Base-by-base conservation (phyloP, 2,329 filamentous ascomycete genomes). In the Phaeosphaeria sp. region DNA sequence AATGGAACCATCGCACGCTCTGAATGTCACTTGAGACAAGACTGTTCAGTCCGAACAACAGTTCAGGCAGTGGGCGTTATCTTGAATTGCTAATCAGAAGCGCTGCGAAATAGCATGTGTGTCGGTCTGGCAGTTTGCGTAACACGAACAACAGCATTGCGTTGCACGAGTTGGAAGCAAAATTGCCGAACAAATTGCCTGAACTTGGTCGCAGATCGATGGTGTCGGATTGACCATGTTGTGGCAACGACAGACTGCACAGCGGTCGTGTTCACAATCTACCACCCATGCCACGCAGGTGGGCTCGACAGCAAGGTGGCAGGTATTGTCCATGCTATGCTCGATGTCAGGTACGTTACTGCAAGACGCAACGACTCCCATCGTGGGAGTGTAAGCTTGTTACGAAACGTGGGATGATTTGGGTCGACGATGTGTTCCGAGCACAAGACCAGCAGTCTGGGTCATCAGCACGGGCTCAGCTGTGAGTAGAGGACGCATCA, bases 341-440 rank as follows among this genome's bases (percentile, higher is more conserved):
- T n/a, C 25, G 53, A 52, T 49, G 39, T 27, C 6, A 55, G 42
- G 55, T 18, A 57, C 55, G 59, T 59, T 54, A 36, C 30, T 36
- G 30, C 30, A 36, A 6, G 30, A 36, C 6, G 60, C 53, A 33
- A 60, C 51, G 60, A 55, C 53, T 51, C n/a, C 46, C 61, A 62
- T 61, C 63, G 63, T 45, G 25, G 56, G 47, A 61, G 57, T 44
- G 64, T 68, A 66, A 66, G 45, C 33, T 51, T 11, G 48, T 74
- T 73, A 73, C 72, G 61, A 66, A 62, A 68, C 71, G 72, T 70
- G 73, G 73, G 72, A 68, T 73, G 33, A 20, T 25, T 17, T 53
- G 59, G 55, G 53, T 53, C 53, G 36, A 39, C 42, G 18, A 6
- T 53, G 33, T 40, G 55, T 55, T 59, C 55, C 48, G 59, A 24